A percentile compares a stretch with the other conserved stretches of the same genome.
phyloP scores from a whole-genome alignment of 106 monocot genomes.

The Posidonia australis region DNA sequence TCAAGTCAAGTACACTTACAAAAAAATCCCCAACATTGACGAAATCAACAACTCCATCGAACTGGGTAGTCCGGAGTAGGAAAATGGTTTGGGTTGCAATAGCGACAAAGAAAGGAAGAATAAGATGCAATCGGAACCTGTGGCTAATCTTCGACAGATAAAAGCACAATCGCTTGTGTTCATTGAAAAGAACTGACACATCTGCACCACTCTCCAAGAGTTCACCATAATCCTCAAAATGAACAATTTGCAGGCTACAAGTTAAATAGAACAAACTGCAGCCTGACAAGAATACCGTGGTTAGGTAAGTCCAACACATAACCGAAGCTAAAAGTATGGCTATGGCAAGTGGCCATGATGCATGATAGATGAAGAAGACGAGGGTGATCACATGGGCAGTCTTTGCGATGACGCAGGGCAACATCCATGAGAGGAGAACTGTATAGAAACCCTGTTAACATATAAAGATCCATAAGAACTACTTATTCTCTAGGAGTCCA shows the following conservation, averaged over 20 bases:
- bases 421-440: conserved; percentile 48
- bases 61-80: conserved; percentile 57
- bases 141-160: conserved; percentile 89
- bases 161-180: conserved; percentile 56
- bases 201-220: conserved; percentile 48
- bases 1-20: conserved; percentile 28
- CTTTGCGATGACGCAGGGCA: conserved; percentile 59
- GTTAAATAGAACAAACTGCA: conserved; percentile 71
- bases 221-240: conserved; percentile 66
- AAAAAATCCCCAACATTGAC: conserved; percentile 60
- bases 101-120: conserved; percentile 43
- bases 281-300: conserved; percentile 43
- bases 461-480: not conserved
- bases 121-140: conserved; percentile 65
- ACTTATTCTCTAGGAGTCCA: too few species aligned
- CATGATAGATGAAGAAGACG: conserved; percentile 28
- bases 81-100: conserved; percentile 50
- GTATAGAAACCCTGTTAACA: conserved; percentile 49
- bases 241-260: conserved; percentile 76
- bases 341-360: conserved; percentile 37
- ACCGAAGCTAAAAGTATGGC: conserved; percentile 41
- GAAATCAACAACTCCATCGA: conserved; percentile 46
- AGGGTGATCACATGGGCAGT: conserved; percentile 37
- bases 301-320: conserved; percentile 69
- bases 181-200: conserved; percentile 45